These are phyloP conservation scores for Colletotrichum sp. DNA, from an alignment of 2,329 filamentous ascomycete species.

Conservation along the genomic window DNA sequence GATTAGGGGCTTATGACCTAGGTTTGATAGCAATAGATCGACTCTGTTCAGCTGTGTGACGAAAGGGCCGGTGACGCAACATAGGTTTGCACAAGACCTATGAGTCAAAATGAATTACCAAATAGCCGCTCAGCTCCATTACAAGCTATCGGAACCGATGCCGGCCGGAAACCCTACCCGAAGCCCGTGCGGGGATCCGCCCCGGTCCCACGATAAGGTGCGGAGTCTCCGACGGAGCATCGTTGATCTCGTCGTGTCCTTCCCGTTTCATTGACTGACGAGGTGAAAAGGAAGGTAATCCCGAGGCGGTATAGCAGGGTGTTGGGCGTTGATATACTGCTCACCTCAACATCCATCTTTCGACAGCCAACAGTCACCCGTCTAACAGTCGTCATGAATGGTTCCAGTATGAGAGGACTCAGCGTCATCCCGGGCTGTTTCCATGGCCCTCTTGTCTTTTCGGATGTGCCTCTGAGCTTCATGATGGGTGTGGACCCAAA, in stretches of 20 bases:
- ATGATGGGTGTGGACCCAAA: constrained; percentile 47
- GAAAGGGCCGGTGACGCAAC: not conserved
- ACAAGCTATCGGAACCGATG: not conserved
- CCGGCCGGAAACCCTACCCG: not conserved
- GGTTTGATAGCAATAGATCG: not conserved
- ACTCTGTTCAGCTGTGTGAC: not conserved
- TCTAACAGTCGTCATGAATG: not conserved
- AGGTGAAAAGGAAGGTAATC: not conserved
- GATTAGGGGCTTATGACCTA: not conserved
- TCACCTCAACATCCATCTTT: not conserved
- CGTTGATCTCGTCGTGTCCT: not conserved
- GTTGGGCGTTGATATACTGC: not conserved
- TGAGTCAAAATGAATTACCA: not conserved
- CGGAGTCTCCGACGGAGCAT: not conserved
- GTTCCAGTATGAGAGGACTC: not conserved
- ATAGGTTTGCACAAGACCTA: not conserved
- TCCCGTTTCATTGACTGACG: not conserved
- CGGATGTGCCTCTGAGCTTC: constrained; percentile 40
- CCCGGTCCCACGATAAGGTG: not conserved
- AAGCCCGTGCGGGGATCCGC: not conserved
- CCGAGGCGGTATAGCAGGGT: not conserved
- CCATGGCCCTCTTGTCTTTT: not conserved
- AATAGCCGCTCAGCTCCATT: not conserved
- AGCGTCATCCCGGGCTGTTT: not conserved
- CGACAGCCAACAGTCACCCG: not conserved